Base-by-base conservation (phyloP, 108 stramenopile species). In the Nitzschia putrida region DNA sequence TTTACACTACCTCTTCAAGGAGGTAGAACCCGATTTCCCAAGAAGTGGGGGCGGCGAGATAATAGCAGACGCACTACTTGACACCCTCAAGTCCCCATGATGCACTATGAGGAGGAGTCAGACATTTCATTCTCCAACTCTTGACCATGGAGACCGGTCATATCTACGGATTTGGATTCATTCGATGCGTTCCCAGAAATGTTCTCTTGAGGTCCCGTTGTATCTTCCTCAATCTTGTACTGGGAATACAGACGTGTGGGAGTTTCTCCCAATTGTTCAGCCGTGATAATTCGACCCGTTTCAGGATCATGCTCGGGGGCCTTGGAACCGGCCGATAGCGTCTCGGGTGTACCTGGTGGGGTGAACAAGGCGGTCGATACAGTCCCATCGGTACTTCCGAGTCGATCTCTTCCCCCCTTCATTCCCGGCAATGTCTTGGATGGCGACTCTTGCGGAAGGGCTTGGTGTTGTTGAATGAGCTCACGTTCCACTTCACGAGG, bases 381-480 rank as follows among this genome's bases (percentile, higher is more conserved):
- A 0, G 76, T 77, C 0, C 56, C 68, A 58, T 77, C 76, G 37
- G 61, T 45, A 25, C 76, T 77, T 8, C 69, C 53, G 8, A 70
- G 57, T 20, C 76, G 68, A 51, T 51, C 34, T 38, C 68, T 40
- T 38, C 13, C 39, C 41, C 14, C 25, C 3, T 34, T 41, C 10
- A 29, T 26, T 13, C 55, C 23, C 10, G 12, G 29, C 12, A 34
- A 40, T 21, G 25, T 21, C 42, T 65, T 64, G 61, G 72, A 43
- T 29, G 63, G 25, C 53, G 42, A 24, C 3, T 45, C 67, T 56
- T 68, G 53, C 10, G 26, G 40, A 24, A 11, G 59, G n/a, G 22
- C 55, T 8, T 12, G 9, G 21, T 51, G 56, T 8, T 39, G 18
- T 34, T 34, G 29, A 34, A 34, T 34, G 29, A 34, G 29, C 29